A percentile compares a stretch with the other conserved stretches of the same genome.
Evolutionary conservation across 495 filamentous ascomycete species (phyloP).

Genomic region (Xylaria flabelliformis): DNA sequence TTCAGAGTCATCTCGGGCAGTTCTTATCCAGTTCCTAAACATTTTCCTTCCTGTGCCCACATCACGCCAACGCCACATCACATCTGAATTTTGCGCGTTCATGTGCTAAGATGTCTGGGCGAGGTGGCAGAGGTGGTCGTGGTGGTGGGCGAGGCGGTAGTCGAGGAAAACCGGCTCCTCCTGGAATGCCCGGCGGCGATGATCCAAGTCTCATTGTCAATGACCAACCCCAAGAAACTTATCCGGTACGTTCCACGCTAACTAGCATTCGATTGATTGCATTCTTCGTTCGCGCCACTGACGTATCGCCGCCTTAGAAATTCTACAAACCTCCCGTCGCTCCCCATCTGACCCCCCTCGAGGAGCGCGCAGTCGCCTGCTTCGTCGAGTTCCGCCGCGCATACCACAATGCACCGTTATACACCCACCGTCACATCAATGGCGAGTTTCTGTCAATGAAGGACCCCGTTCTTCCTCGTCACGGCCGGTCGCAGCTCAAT

Average conservation of each 20-base stretch:
- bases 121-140: constrained; percentile 39
- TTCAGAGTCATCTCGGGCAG: not conserved
- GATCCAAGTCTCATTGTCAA: constrained; percentile 40
- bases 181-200: constrained; percentile 44
- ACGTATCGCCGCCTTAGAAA: constrained; percentile 35
- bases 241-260: constrained; percentile 32
- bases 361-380: constrained; percentile 50
- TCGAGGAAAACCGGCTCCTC: constrained; percentile 34
- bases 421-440: constrained; percentile 48
- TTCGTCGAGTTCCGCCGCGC: constrained; percentile 56
- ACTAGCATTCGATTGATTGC: constrained; percentile 1
- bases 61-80: not conserved
- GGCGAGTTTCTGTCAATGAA: constrained; percentile 19
- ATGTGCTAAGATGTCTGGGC: constrained; percentile 39
- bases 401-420: constrained; percentile 56
- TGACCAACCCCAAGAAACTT: constrained; percentile 40
- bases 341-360: constrained; percentile 44
- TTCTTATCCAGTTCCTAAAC: not conserved
- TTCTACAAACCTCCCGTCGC: constrained; percentile 51
- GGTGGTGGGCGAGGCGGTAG: constrained; percentile 45
- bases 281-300: not conserved
- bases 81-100: constrained; percentile 3
- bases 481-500: constrained; percentile 59
- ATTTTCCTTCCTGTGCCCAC: not conserved
- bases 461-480: constrained; percentile 40